A percentile compares a stretch with the other conserved stretches of the same genome.
Conservation (phyloP, 805 yeast genomes). For the Alloascoidea africana region DNA sequence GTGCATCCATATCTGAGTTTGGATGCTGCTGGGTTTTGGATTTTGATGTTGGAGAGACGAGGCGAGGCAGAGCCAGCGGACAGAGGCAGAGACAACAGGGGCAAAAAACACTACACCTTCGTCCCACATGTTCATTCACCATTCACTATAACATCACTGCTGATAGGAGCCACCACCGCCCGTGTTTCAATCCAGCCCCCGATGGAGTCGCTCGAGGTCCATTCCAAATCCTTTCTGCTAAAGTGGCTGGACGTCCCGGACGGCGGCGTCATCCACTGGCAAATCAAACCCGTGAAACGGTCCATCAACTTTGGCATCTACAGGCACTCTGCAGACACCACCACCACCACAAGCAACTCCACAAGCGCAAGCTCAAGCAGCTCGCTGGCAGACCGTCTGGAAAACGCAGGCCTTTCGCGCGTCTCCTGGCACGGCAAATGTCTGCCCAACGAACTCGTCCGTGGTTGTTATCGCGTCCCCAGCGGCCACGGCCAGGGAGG, state of each 20-base stretch:
- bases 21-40: no score
- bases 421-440: slow-evolving; percentile 42
- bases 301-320: slow-evolving; percentile 28
- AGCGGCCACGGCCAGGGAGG: slow-evolving; percentile 31
- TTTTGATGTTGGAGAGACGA: no score
- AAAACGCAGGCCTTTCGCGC: slow-evolving; percentile 31
- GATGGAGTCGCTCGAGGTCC: slow-evolving; percentile 87
- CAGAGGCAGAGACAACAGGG: no score
- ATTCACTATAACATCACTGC: no score
- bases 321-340: slow-evolving; percentile 11
- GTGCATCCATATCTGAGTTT: no score
- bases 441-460: slow-evolving; percentile 42
- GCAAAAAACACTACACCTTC: no score
- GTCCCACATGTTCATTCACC: no score
- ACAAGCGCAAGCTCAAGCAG: slow-evolving; percentile 5
- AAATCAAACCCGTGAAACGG: slow-evolving; percentile 61
- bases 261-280: slow-evolving; percentile 56
- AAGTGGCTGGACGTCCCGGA: slow-evolving; percentile 81
- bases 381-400: slow-evolving; percentile 31
- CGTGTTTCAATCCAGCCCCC: background rate
- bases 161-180: no score
- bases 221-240: slow-evolving; percentile 75
- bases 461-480: slow-evolving; percentile 41
- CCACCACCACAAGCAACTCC: slow-evolving; percentile 5
- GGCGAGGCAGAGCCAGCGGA: no score